Evolutionary conservation across 495 filamentous ascomycete genomes (phyloP).

Genomic region (Niebla homalea): DNA sequence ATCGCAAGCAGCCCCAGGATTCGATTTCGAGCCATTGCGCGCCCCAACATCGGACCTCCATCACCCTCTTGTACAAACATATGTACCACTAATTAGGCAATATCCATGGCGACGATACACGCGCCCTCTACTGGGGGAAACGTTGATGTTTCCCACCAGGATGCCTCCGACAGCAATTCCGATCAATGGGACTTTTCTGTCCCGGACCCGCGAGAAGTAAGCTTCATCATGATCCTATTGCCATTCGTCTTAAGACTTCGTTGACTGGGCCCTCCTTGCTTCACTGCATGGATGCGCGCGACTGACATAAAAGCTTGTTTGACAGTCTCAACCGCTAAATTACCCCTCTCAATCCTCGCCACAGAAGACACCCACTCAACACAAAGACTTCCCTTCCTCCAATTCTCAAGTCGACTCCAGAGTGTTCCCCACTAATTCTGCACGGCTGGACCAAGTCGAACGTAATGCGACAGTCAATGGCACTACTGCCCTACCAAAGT

Average conservation of each 20-base stretch:
- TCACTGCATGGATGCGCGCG: neutral
- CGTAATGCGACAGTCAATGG: neutral
- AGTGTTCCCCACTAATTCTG: neutral
- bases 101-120: neutral
- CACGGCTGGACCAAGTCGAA: neutral
- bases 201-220: conserved; percentile 30
- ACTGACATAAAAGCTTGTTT: neutral
- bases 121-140: neutral
- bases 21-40: too few species aligned
- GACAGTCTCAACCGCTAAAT: neutral
- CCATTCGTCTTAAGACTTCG: neutral
- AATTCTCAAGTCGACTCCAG: neutral
- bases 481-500: neutral
- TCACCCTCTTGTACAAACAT: too few species aligned
- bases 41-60: too few species aligned
- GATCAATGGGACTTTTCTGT: conserved; percentile 36
- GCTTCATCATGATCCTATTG: conserved; percentile 6
- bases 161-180: neutral
- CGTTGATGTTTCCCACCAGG: neutral
- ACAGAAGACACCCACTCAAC: neutral
- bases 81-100: neutral
- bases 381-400: conserved; percentile 20
- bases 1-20: neutral
- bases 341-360: neutral
- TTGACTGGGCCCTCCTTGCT: too few species aligned